A percentile compares a stretch with the other conserved stretches of the same genome.
These are phyloP conservation scores for Chrysoporthe puriensis DNA, from an alignment of 2,329 filamentous ascomycete genomes.

Conservation along the genomic window DNA sequence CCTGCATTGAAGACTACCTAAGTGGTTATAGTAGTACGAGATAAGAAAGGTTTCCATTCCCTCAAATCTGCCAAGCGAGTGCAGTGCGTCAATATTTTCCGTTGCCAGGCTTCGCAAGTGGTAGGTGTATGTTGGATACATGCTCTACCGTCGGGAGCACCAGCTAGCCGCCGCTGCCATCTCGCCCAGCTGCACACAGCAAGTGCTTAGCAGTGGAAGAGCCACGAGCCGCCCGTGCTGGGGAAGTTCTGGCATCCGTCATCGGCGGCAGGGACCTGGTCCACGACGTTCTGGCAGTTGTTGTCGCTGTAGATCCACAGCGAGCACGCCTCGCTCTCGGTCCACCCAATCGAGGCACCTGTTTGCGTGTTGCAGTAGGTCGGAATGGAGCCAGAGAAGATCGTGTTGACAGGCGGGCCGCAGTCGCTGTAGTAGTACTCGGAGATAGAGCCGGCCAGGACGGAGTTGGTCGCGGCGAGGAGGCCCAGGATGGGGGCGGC, in stretches of 20 bases:
- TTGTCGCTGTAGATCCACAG: conserved; percentile 10
- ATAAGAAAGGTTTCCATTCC: too few species aligned
- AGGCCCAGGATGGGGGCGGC: neutral
- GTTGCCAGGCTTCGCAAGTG: too few species aligned
- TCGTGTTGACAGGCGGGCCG: neutral
- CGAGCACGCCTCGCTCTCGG: neutral
- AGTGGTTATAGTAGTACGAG: too few species aligned
- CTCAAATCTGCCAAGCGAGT: too few species aligned
- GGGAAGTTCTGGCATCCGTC: conserved; percentile 2
- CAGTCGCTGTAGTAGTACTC: conserved; percentile 9
- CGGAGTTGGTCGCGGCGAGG: neutral
- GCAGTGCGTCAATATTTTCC: too few species aligned
- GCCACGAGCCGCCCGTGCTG: conserved; percentile 1
- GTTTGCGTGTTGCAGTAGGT: conserved; percentile 12
- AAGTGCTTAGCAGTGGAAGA: conserved; percentile 4
- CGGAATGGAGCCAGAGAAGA: conserved; percentile 2
- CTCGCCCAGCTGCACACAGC: neutral
- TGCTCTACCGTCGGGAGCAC: neutral
- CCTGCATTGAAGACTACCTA: too few species aligned
- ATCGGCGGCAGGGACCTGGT: neutral
- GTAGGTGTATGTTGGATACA: too few species aligned
- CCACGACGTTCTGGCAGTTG: neutral
- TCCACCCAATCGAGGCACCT: conserved; percentile 7
- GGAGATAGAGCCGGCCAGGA: conserved; percentile 2
- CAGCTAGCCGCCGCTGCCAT: neutral